Conservation (phyloP, 352 stramenopile genomes). For the Elongisporangium senticosum region DNA sequence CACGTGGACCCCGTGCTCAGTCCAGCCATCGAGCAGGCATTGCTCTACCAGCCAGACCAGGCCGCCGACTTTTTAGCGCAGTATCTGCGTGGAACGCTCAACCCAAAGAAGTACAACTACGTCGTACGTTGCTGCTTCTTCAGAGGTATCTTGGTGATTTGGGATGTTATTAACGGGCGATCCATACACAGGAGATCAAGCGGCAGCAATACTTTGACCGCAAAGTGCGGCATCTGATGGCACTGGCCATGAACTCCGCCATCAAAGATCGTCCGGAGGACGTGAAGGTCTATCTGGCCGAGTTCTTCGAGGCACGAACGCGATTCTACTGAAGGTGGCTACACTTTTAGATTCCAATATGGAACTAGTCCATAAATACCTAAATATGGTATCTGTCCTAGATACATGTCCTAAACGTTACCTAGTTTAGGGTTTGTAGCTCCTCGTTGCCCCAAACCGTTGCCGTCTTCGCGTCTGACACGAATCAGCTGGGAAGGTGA, state of each 20-base stretch:
- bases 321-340: constrained; percentile 46
- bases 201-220: constrained; percentile 70
- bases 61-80: constrained; percentile 64
- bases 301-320: constrained; percentile 63
- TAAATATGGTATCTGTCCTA: not conserved
- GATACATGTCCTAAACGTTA: not conserved
- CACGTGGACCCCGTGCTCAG: constrained; percentile 57
- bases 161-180: not conserved
- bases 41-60: constrained; percentile 75
- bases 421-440: no score
- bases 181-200: constrained; percentile 40
- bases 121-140: constrained; percentile 27
- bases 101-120: constrained; percentile 72
- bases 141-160: not conserved
- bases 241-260: constrained; percentile 51
- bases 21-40: constrained; percentile 54
- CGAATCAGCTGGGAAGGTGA: not conserved
- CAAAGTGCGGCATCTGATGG: constrained; percentile 68
- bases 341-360: not conserved
- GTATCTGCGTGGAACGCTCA: constrained; percentile 55
- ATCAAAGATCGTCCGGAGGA: constrained; percentile 60
- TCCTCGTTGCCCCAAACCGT: not conserved
- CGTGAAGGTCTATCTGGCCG: constrained; percentile 39
- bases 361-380: not conserved
- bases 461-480: not conserved